Base-by-base conservation (phyloP, 148 eudicot species). In the Heliamphora exappendiculata region DNA sequence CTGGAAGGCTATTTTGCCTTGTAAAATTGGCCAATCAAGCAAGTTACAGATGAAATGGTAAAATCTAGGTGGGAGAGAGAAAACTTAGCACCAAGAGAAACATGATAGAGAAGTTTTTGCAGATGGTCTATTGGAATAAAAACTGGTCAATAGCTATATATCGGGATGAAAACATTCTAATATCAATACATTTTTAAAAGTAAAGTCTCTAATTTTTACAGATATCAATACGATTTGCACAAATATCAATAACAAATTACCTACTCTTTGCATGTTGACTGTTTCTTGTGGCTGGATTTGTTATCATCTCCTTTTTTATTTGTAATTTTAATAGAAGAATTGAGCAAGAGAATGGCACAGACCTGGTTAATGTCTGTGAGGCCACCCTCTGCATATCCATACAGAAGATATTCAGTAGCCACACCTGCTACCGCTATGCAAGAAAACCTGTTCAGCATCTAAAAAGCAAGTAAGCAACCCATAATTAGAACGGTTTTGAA, bases 381-480 rank as follows among this genome's bases (percentile, higher is more conserved):
- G 67, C 98, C 99, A 70, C 99, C 99, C 83, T 93, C 99, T 37
- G 99, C 91, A 77, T 74, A 84, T 60, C 98, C 99, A 79, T 88
- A 89, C 47, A 92, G 85, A 58, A 93, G 85, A 82, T 92, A 95
- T 78, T 93, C 97, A 19, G 99, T 88, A 59, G 91, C 97, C 67
- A 95, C 89, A 20, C 99, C 99, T 8, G 97, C 99, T 79, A 95
- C 83, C 55, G 97, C 99, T 78, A 93, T 89, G 77, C 97, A 95
- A 28, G 99, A 85, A 77, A 95, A 95, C 84, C 89, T 91, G 88
- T 95, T 95, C 81, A 95, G 75, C 88, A 84, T 91, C 97, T 95
- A 80, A 68, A 71, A 63, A 79, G 41, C 17, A 67, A n/a, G n/a
- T n/a, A 73, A 71, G 24, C 19, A 67, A 45, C 59, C 34, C 24